phyloP scores from a whole-genome alignment of 345 rosid species.

The Melaleuca alternifolia region DNA sequence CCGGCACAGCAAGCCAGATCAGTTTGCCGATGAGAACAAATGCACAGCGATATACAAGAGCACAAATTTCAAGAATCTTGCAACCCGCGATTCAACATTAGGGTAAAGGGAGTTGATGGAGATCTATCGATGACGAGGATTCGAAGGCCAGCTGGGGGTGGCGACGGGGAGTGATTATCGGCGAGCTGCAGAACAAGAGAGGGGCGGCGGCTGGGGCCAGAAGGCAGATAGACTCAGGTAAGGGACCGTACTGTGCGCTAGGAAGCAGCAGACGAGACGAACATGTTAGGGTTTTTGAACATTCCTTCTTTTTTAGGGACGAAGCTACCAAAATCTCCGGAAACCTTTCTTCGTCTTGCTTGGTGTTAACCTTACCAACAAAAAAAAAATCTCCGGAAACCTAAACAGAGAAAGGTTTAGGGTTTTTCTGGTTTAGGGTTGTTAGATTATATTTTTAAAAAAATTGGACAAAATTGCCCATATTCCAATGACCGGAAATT shows the following conservation, averaged over 20 bases:
- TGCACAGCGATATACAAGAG: not conserved
- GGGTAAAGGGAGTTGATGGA: not conserved
- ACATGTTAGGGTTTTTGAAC: not conserved
- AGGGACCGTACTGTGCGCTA: not conserved
- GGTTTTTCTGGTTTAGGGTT: no score
- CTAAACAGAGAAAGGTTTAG: no score
- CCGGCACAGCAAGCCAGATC: not conserved
- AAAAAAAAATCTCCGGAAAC: no score
- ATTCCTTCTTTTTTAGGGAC: no score
- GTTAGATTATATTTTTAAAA: no score
- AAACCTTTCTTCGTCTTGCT: no score
- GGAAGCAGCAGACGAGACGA: not conserved
- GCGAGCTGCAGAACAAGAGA: not conserved
- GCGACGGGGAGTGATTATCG: not conserved
- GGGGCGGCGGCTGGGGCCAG: not conserved
- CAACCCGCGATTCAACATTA: not conserved
- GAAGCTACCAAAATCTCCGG: no score
- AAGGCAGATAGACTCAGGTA: not conserved
- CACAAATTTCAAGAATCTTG: not conserved
- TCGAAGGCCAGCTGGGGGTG: not conserved
- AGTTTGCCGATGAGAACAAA: not conserved
- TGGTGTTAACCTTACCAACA: no score
- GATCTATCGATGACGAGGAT: not conserved
- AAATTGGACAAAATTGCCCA: no score
- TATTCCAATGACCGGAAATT: no score